These are phyloP conservation scores for Pseudofabraea citricarpa DNA, from an alignment of 2,329 filamentous ascomycete genomes.

Conservation along the genomic window DNA sequence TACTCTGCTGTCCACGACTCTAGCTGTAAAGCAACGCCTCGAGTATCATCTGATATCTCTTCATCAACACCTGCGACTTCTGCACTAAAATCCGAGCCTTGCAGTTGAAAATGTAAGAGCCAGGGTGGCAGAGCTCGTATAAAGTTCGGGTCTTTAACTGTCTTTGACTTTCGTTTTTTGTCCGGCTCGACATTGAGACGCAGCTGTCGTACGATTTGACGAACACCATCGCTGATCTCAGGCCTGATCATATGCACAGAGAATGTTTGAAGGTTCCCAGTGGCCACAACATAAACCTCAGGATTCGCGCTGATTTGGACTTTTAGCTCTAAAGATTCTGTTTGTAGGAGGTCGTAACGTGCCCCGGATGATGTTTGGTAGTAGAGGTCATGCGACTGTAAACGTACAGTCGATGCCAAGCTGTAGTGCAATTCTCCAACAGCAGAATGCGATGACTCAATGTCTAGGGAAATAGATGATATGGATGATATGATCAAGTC, in stretches of 20 bases:
- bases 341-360: conserved; percentile 82
- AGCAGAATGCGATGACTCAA: conserved; percentile 91
- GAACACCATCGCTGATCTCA: conserved; percentile 88
- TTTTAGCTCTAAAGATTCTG: conserved; percentile 84
- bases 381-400: conserved; percentile 85
- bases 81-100: conserved; percentile 83
- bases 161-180: conserved; percentile 45
- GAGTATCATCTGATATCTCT: conserved; percentile 73
- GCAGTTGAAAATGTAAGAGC: conserved; percentile 78
- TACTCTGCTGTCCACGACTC: conserved; percentile 89
- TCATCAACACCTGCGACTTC: conserved; percentile 87
- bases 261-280: conserved; percentile 78
- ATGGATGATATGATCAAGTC: conserved; percentile 94
- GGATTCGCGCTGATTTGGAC: conserved; percentile 79
- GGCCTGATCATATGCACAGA: conserved; percentile 84
- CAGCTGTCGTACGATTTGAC: conserved; percentile 84
- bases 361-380: conserved; percentile 84
- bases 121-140: conserved; percentile 76
- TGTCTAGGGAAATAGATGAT: conserved; percentile 86
- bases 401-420: conserved; percentile 72
- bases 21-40: conserved; percentile 80
- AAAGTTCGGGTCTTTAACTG: conserved; percentile 57
- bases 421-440: conserved; percentile 84
- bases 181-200: conserved; percentile 64
- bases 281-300: conserved; percentile 76